phyloP scores from a whole-genome alignment of 2,329 filamentous ascomycete genomes.

The Acarospora socialis region DNA sequence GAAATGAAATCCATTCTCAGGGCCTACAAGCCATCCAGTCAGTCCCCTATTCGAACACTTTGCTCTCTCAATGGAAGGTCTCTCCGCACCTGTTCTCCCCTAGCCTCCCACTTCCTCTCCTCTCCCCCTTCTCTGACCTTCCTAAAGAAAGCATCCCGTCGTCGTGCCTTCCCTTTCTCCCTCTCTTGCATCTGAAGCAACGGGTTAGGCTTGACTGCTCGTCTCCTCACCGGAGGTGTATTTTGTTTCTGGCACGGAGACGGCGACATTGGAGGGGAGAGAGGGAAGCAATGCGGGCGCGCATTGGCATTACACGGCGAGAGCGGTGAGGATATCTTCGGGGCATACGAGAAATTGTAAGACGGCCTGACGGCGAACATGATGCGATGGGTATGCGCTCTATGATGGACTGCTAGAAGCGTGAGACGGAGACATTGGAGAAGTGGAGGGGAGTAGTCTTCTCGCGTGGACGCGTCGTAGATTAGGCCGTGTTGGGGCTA shows the following conservation, averaged over 20 bases:
- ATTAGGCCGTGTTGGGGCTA: too few relatives aligned
- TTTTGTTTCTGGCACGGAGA: not conserved
- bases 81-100: constrained; percentile 37
- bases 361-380: not conserved
- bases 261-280: not conserved
- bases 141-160: constrained; percentile 5
- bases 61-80: too few relatives aligned
- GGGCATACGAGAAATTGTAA: not conserved
- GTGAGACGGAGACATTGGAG: too few relatives aligned
- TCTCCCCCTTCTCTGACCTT: constrained; percentile 14
- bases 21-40: constrained; percentile 22
- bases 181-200: not conserved
- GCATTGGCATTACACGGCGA: constrained; percentile 6
- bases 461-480: too few relatives aligned
- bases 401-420: too few relatives aligned
- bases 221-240: not conserved
- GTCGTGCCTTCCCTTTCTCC: constrained; percentile 2
- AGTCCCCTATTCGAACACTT: constrained; percentile 1
- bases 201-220: constrained; percentile 1
- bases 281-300: constrained; percentile 1
- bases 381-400: not conserved
- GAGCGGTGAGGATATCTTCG: constrained; percentile 4
- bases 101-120: constrained; percentile 30
- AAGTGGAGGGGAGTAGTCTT: too few relatives aligned
- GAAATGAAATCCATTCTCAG: constrained; percentile 33